These are phyloP conservation scores for Ensete glaucum DNA, from an alignment of 176 grass and related monocot genomes.

Conservation along the genomic window DNA sequence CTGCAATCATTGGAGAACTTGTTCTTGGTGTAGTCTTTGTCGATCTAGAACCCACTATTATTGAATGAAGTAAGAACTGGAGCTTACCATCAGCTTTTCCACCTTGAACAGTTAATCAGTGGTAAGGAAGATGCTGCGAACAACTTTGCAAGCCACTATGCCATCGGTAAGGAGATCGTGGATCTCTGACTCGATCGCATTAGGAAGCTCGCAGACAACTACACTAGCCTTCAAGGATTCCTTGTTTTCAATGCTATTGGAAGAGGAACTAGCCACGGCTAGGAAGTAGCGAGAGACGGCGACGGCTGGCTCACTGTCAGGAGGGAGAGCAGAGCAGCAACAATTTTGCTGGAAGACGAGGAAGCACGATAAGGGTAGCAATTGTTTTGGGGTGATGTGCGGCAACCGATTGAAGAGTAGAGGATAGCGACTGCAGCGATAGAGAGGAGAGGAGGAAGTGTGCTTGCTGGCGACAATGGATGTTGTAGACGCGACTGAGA, in stretches of 20 bases:
- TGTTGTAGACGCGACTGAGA: too few relatives aligned
- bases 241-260: slow-evolving; percentile 2
- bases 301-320: too few relatives aligned
- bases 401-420: too few relatives aligned
- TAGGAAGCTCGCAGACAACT: slow-evolving; percentile 10
- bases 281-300: too few relatives aligned
- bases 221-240: slow-evolving; percentile 4
- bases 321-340: too few relatives aligned
- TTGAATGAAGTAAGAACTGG: slow-evolving; percentile 12
- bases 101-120: slow-evolving; percentile 14
- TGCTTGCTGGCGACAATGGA: too few relatives aligned
- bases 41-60: slow-evolving; percentile 6
- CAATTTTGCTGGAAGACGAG: too few relatives aligned
- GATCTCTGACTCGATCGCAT: slow-evolving; percentile 4
- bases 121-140: slow-evolving; percentile 11
- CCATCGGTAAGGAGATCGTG: background rate
- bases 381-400: too few relatives aligned
- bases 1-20: too few relatives aligned
- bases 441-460: too few relatives aligned
- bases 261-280: background rate
- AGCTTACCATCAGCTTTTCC: slow-evolving; percentile 8
- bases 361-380: too few relatives aligned
- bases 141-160: slow-evolving; percentile 11
- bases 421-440: too few relatives aligned
- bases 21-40: slow-evolving; percentile 7